These are phyloP conservation scores for Vinca minor DNA, from an alignment of 257 asterid species.

Conservation along the genomic window DNA sequence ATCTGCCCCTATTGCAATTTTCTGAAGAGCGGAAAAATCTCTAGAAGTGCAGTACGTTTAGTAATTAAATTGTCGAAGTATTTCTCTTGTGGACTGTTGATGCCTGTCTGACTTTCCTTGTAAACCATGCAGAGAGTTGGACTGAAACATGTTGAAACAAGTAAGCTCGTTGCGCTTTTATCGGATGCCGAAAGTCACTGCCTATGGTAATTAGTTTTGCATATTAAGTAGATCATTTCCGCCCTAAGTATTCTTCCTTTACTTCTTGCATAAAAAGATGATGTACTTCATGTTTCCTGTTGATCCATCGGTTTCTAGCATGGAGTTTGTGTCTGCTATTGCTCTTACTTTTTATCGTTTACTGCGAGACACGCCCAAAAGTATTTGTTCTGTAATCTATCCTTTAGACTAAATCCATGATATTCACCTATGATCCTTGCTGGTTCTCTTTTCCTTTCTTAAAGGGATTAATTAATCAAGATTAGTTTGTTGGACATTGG, in stretches of 20 bases:
- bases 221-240: background rate
- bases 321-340: background rate
- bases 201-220: slow-evolving; percentile 41
- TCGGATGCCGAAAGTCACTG: slow-evolving; percentile 57
- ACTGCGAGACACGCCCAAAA: background rate
- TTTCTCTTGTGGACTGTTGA: slow-evolving; percentile 3
- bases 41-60: slow-evolving; percentile 41
- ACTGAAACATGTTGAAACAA: slow-evolving; percentile 44
- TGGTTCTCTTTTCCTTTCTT: no score
- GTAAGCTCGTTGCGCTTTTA: slow-evolving; percentile 44
- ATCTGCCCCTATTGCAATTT: slow-evolving; percentile 58
- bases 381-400: background rate
- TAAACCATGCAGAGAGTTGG: slow-evolving; percentile 43
- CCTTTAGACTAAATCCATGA: background rate
- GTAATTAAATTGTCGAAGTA: slow-evolving; percentile 10
- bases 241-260: background rate
- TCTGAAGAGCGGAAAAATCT: slow-evolving; percentile 39
- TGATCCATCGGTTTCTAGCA: background rate
- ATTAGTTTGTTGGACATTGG: background rate
- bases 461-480: background rate
- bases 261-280: background rate
- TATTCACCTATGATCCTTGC: background rate
- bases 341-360: background rate
- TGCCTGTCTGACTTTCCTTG: slow-evolving; percentile 26
- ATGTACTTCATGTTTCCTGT: background rate